A percentile compares a stretch with the other conserved stretches of the same genome.
These are phyloP conservation scores for Bolboschoenoplectus hybrid DNA, from an alignment of 202 grass and related monocot genomes.

Conservation along the genomic window DNA sequence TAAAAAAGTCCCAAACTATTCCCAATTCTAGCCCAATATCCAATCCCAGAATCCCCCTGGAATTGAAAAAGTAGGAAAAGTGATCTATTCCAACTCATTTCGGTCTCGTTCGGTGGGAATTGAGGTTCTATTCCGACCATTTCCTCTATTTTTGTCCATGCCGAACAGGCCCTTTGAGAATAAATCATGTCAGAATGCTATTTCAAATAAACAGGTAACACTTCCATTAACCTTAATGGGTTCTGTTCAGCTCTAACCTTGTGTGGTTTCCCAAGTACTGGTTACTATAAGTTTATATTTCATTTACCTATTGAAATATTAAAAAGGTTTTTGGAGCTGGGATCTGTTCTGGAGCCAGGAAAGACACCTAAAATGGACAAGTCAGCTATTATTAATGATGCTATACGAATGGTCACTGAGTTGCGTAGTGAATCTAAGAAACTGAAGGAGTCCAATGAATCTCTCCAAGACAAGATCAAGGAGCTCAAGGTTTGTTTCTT, in stretches of 20 bases:
- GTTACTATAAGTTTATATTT: not conserved
- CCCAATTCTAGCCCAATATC: no score
- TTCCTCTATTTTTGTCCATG: no score
- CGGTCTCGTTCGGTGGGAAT: no score
- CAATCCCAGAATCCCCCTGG: no score
- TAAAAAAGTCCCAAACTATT: no score
- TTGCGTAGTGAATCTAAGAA: slow-evolving; percentile 75
- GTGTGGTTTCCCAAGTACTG: not conserved
- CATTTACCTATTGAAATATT: slow-evolving; percentile 15
- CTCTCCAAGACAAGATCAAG: slow-evolving; percentile 95
- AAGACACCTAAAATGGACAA: slow-evolving; percentile 97
- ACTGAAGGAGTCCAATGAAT: slow-evolving; percentile 89
- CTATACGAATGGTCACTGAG: slow-evolving; percentile 72
- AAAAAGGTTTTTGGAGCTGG: slow-evolving; percentile 81
- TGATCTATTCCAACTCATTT: no score
- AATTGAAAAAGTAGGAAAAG: no score
- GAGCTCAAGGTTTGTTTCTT: slow-evolving; percentile 74
- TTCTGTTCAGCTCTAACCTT: not conserved
- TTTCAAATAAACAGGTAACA: not conserved
- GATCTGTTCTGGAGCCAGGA: slow-evolving; percentile 82
- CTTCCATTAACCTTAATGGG: not conserved
- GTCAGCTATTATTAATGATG: slow-evolving; percentile 85
- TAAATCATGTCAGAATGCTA: not conserved
- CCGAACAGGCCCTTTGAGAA: not conserved
- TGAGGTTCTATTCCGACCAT: no score